Evolutionary conservation across 2,329 filamentous ascomycete species (phyloP).

Genomic region (Neophaeococcomyces mojaviensis): DNA sequence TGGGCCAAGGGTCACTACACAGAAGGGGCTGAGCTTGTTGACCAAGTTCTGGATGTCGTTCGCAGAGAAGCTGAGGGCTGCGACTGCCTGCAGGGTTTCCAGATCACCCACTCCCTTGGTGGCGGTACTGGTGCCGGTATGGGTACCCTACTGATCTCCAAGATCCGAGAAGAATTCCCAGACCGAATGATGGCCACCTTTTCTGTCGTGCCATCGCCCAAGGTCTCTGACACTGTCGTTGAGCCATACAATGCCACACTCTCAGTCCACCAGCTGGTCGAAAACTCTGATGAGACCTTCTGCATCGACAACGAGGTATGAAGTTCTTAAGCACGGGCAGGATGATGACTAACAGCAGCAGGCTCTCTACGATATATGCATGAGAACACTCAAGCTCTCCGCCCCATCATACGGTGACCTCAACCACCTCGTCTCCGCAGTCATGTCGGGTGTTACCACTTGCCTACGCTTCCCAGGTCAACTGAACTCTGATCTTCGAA

Average conservation of each 20-base stretch:
- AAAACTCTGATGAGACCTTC: constrained; percentile 99
- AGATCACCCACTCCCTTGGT: constrained; percentile 99
- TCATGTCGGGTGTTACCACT: constrained; percentile 99
- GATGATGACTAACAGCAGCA: constrained; percentile 25
- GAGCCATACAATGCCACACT: constrained; percentile 99
- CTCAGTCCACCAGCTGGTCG: constrained; percentile 96
- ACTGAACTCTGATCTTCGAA: constrained; percentile 99
- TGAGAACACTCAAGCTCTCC: constrained; percentile 97
- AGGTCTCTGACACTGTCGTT: constrained; percentile 99
- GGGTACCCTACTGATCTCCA: constrained; percentile 98
- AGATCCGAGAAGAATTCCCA: constrained; percentile 99
- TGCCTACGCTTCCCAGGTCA: constrained; percentile 98
- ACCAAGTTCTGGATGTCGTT: constrained; percentile 96
- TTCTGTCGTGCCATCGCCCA: constrained; percentile 96
- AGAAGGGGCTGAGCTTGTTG: constrained; percentile 97
- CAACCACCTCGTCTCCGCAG: constrained; percentile 98
- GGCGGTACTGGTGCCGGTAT: constrained; percentile 99
- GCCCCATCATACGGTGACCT: constrained; percentile 98
- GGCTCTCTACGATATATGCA: constrained; percentile 99
- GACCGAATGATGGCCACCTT: constrained; percentile 99
- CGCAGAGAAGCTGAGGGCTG: constrained; percentile 98
- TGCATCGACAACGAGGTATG: constrained; percentile 96
- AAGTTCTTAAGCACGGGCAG: neutral
- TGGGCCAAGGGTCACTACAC: constrained; percentile 99
- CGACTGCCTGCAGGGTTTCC: constrained; percentile 99